A percentile compares a stretch with the other conserved stretches of the same genome.
Evolutionary conservation across 371 early-diverging fungal genomes (phyloP).

Genomic region (Circinella umbellata): DNA sequence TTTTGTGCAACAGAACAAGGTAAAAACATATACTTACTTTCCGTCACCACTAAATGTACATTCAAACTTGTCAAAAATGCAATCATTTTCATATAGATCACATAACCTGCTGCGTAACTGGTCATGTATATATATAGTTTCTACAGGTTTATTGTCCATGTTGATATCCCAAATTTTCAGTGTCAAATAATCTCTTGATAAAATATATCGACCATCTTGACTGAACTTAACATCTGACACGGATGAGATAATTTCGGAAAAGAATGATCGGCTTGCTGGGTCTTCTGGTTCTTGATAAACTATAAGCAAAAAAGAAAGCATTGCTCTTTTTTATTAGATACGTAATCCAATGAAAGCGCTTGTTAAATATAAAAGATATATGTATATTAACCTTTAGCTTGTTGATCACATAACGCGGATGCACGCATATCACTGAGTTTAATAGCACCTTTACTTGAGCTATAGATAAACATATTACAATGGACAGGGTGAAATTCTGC

Average conservation of each 20-base stretch:
- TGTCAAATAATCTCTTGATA: constrained; percentile 96
- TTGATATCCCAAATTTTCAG: constrained; percentile 98
- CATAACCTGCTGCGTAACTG: constrained; percentile 92
- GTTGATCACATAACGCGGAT: constrained; percentile 93
- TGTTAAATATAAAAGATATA: no score
- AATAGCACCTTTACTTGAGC: constrained; percentile 97
- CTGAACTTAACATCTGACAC: constrained; percentile 97
- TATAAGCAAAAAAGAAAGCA: constrained; percentile 24
- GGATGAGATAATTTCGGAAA: constrained; percentile 98
- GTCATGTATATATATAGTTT: constrained; percentile 95
- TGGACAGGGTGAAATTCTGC: constrained; percentile 97
- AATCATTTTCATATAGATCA: constrained; percentile 98
- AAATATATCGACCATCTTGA: constrained; percentile 93
- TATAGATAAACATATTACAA: constrained; percentile 98
- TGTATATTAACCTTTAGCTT: constrained; percentile 75
- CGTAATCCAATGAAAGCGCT: no score
- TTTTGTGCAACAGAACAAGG: no score
- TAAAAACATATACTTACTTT: constrained; percentile 28
- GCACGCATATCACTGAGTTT: constrained; percentile 96
- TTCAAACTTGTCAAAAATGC: constrained; percentile 99
- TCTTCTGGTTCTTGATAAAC: constrained; percentile 96
- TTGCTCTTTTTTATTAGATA: background rate
- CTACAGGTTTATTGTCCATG: constrained; percentile 93
- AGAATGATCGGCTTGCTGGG: constrained; percentile 92
- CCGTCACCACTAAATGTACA: constrained; percentile 96